Evolutionary conservation across 2,329 filamentous ascomycete genomes (phyloP).

Genomic region (Periconia sp.): DNA sequence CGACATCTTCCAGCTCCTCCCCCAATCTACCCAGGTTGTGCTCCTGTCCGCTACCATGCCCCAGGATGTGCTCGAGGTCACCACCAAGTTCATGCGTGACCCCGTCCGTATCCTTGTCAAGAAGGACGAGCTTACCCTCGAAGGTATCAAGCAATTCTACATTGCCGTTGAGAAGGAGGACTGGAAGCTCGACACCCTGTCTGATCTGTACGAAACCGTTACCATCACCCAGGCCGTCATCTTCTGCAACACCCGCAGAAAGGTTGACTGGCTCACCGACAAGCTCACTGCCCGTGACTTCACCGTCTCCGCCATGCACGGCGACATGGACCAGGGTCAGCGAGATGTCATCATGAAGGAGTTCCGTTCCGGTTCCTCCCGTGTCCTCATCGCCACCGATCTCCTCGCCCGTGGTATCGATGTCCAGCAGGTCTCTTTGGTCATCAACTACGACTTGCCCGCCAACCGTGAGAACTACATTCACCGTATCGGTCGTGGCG

Average conservation of each 20-base stretch:
- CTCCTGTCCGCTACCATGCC: constrained; percentile 98
- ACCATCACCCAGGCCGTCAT: constrained; percentile 99
- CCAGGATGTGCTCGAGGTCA: constrained; percentile 98
- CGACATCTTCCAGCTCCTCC: constrained; percentile 99
- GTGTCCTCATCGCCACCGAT: constrained; percentile 98
- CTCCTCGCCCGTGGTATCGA: constrained; percentile 99
- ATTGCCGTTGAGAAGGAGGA: constrained; percentile 99
- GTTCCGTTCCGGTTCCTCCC: constrained; percentile 97
- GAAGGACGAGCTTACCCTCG: constrained; percentile 98
- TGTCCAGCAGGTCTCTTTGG: constrained; percentile 98
- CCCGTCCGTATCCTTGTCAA: constrained; percentile 99
- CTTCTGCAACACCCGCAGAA: constrained; percentile 99
- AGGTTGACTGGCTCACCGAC: constrained; percentile 99
- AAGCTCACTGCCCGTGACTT: constrained; percentile 99
- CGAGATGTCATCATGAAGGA: constrained; percentile 99
- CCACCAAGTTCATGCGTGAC: constrained; percentile 99
- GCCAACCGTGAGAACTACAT: constrained; percentile 99
- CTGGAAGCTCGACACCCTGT: constrained; percentile 99
- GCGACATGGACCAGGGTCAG: constrained; percentile 97
- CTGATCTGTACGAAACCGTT: constrained; percentile 98
- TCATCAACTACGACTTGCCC: constrained; percentile 99
- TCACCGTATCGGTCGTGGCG: constrained; percentile 98
- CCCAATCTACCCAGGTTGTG: constrained; percentile 97
- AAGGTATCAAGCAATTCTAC: constrained; percentile 99
- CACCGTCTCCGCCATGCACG: constrained; percentile 99